Conservation (phyloP, 2,329 filamentous ascomycete species). For the Fusarium goolgardi region DNA sequence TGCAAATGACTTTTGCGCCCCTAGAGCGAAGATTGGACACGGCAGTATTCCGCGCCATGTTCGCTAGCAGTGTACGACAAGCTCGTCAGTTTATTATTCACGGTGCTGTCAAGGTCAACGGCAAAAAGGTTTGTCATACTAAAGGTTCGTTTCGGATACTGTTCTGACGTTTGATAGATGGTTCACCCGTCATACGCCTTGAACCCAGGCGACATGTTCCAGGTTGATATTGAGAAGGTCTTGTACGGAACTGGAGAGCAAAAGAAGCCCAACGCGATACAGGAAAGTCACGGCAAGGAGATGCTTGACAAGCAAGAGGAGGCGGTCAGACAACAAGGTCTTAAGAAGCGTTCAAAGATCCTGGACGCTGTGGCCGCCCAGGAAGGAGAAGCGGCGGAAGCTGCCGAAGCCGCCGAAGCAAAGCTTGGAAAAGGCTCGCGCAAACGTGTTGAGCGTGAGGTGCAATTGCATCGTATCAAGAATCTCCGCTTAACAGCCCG, state of each 20-base stretch:
- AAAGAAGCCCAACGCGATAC: slow-evolving; percentile 60
- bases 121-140: slow-evolving; percentile 79
- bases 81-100: slow-evolving; percentile 95
- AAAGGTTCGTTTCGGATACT: not conserved
- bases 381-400: slow-evolving; percentile 40
- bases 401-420: slow-evolving; percentile 30
- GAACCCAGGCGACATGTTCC: slow-evolving; percentile 98
- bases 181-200: slow-evolving; percentile 89
- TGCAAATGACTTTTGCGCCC: slow-evolving; percentile 95
- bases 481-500: slow-evolving; percentile 50
- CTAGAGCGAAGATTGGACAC: slow-evolving; percentile 91
- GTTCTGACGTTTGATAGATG: slow-evolving; percentile 70
- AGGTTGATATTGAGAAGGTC: slow-evolving; percentile 89
- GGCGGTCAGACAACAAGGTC: slow-evolving; percentile 39
- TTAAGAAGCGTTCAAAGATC: slow-evolving; percentile 35
- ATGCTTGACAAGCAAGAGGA: slow-evolving; percentile 44
- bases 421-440: slow-evolving; percentile 34
- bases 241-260: slow-evolving; percentile 85
- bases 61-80: slow-evolving; percentile 92
- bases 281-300: slow-evolving; percentile 44
- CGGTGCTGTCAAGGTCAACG: slow-evolving; percentile 94
- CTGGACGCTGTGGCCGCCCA: slow-evolving; percentile 35
- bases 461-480: slow-evolving; percentile 40
- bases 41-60: slow-evolving; percentile 93
- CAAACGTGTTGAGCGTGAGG: slow-evolving; percentile 43